phyloP scores from a whole-genome alignment of 2,329 filamentous ascomycete genomes.

The Dothiorella sarmentorum region DNA sequence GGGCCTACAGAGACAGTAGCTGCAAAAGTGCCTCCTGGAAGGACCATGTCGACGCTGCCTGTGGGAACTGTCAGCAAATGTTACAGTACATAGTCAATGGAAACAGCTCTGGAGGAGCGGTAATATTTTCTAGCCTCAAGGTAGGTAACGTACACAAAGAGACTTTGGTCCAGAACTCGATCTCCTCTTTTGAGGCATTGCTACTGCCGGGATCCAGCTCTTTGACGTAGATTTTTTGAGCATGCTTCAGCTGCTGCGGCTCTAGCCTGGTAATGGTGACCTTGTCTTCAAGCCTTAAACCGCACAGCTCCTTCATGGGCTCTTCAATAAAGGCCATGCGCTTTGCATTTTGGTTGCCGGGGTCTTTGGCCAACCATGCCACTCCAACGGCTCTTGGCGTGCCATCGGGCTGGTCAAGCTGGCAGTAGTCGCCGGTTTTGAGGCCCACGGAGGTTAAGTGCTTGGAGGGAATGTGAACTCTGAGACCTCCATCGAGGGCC shows the following conservation, averaged over 20 bases:
- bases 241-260: conserved; percentile 26
- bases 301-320: conserved; percentile 67
- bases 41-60: conserved; percentile 65
- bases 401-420: conserved; percentile 43
- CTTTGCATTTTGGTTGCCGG: conserved; percentile 35
- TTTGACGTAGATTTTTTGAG: conserved; percentile 30
- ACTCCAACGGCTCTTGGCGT: conserved; percentile 52
- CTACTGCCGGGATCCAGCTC: conserved; percentile 24
- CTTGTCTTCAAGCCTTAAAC: conserved; percentile 68
- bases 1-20: conserved; percentile 28
- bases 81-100: background rate
- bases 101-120: background rate
- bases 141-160: conserved; percentile 30
- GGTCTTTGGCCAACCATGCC: conserved; percentile 56
- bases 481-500: conserved; percentile 56
- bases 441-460: conserved; percentile 55
- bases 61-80: conserved; percentile 1
- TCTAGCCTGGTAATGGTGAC: conserved; percentile 58
- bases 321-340: conserved; percentile 61
- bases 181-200: conserved; percentile 24
- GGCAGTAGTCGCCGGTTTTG: conserved; percentile 57
- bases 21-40: conserved; percentile 68
- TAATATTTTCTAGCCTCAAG: background rate
- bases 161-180: conserved; percentile 29
- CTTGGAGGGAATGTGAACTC: conserved; percentile 55